Evolutionary conservation across 345 rosid genomes (phyloP), one percentile per base, ranked within the genome.

Genomic region (Eutrema heterophyllum): DNA sequence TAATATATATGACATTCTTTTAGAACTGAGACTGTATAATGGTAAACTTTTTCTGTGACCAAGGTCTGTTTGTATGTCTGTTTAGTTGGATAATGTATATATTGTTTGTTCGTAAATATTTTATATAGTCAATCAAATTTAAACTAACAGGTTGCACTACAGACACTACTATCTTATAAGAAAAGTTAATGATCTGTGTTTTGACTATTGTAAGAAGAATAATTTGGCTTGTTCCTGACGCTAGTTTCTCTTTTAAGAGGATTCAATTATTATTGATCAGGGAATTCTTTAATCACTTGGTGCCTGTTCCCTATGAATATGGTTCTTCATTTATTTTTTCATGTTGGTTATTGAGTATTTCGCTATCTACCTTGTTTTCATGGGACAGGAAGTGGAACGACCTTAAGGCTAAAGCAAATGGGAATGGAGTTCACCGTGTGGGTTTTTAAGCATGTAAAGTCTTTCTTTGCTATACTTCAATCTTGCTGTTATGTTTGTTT

Each of bases 381-480:
- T 72, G 44, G 62, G 65, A 69, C 72, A 91, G 98, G 98, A 61
- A 84, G 16, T 73, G 88, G 88, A 74, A 91, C 97, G 61, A 94
- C 96, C 54, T 83, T 86, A 71, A 88, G 96, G 87, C 78, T 94
- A 83, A 91, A 88, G 86, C 98, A 89, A 78, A 76, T 91, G 83
- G 97, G 98, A 67, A 94, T 94, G 98, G 98, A 94, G 80, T 94
- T 94, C 81, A 88, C 97, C 36, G 97, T 94, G 55, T 94, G 97
- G 98, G 98, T 89, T 70, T 94, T 94, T 79, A 94, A 94, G 85
- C 98, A 94, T 78, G 97, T 94, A 84, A 87, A 85, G 62, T 44
- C 71, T 43, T 63, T 41, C 29, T 40, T 81, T 58, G 66, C 46
- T 27, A 44, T 52, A 56, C 40, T 53, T 62, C 64, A 59, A 52